A percentile compares a stretch with the other conserved stretches of the same genome.
These are phyloP conservation scores for Podospora pseudocomata DNA, from an alignment of 495 filamentous ascomycete species.

Conservation along the genomic window DNA sequence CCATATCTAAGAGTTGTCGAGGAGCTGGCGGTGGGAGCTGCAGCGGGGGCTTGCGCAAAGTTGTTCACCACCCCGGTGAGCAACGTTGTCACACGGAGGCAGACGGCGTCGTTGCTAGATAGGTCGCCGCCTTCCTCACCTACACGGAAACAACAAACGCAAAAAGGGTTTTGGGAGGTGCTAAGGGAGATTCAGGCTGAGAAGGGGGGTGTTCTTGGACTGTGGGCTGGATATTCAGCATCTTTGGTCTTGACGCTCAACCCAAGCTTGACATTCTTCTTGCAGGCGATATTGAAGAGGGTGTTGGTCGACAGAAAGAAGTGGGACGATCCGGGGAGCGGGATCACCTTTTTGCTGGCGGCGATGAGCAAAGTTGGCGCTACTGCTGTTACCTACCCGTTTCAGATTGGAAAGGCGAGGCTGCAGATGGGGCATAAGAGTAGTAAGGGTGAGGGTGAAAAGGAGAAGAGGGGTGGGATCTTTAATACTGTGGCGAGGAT, in stretches of 20 bases:
- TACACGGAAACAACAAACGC: neutral
- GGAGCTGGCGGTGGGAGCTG: slow-evolving; percentile 71
- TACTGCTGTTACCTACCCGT: slow-evolving; percentile 77
- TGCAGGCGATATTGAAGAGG: slow-evolving; percentile 68
- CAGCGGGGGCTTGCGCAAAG: slow-evolving; percentile 74
- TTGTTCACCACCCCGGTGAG: slow-evolving; percentile 76
- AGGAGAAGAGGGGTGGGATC: slow-evolving; percentile 41
- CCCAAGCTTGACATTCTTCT: slow-evolving; percentile 79
- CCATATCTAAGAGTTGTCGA: slow-evolving; percentile 61
- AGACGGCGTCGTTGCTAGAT: slow-evolving; percentile 57
- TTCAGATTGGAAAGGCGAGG: slow-evolving; percentile 76
- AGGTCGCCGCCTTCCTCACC: neutral
- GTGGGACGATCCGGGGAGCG: slow-evolving; percentile 49
- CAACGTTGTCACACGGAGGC: slow-evolving; percentile 79
- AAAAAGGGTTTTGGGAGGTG: slow-evolving; percentile 51
- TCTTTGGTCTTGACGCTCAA: slow-evolving; percentile 78
- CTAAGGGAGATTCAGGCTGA: slow-evolving; percentile 61
- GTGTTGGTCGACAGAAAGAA: slow-evolving; percentile 48
- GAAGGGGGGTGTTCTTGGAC: slow-evolving; percentile 64
- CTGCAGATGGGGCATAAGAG: slow-evolving; percentile 52
- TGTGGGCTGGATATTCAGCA: slow-evolving; percentile 91
- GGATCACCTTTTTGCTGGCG: slow-evolving; percentile 61
- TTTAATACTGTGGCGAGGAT: slow-evolving; percentile 62
- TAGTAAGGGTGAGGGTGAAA: slow-evolving; percentile 3
- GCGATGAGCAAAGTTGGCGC: slow-evolving; percentile 78